phyloP scores from a whole-genome alignment of 2,329 filamentous ascomycete genomes.

The Tolypocladium album region DNA sequence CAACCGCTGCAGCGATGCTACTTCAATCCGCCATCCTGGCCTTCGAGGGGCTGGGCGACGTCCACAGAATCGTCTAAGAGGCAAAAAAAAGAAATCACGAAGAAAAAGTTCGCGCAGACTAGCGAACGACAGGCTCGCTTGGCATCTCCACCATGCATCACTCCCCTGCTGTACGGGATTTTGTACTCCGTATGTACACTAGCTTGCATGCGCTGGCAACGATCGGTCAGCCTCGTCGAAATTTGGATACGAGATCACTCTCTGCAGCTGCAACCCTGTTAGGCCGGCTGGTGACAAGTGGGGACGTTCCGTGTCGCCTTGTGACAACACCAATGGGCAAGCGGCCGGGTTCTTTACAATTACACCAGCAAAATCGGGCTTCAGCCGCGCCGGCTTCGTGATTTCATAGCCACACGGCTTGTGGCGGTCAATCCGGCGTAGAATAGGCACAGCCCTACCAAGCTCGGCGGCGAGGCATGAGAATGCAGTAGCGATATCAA shows the following conservation, averaged over 20 bases:
- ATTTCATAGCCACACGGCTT: neutral
- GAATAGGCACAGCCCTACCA: neutral
- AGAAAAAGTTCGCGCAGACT: too few species aligned
- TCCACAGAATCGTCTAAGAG: neutral
- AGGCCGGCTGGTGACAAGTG: neutral
- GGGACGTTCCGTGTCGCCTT: neutral
- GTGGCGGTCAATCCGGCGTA: neutral
- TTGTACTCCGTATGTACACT: too few species aligned
- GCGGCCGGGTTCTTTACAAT: neutral
- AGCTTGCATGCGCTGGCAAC: neutral
- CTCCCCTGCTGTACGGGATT: neutral
- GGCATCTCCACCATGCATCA: neutral
- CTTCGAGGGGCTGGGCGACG: neutral
- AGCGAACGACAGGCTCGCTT: neutral
- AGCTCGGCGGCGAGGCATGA: neutral
- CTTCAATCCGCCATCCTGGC: neutral
- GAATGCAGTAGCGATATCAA: neutral
- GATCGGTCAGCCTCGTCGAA: neutral
- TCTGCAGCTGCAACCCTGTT: neutral
- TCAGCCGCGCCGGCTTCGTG: neutral
- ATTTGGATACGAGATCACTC: neutral
- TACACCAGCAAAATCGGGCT: neutral
- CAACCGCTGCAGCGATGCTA: neutral
- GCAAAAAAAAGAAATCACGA: neutral
- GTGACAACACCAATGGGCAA: neutral